Percentiles rank a stretch among this genome's conserved stretches.
Evolutionary conservation across 2,329 filamentous ascomycete species (phyloP).

Genomic region (Verticillium klebahnii): DNA sequence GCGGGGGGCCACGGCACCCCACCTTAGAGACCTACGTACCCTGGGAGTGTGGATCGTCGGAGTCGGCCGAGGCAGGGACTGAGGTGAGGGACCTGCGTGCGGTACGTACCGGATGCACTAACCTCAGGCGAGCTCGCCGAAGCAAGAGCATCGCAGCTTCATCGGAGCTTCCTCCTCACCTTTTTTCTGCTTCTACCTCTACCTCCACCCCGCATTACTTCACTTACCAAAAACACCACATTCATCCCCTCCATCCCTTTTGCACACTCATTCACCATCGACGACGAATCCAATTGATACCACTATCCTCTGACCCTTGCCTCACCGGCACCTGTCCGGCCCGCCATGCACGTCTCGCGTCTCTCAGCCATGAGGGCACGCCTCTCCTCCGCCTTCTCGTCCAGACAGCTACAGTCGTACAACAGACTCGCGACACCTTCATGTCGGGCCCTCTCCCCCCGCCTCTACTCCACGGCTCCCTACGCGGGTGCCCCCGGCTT

Average conservation of each 20-base stretch:
- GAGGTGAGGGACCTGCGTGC: not conserved
- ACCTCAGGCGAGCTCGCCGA: not conserved
- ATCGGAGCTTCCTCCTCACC: not conserved
- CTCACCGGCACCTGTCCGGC: not conserved
- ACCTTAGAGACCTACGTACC: not conserved
- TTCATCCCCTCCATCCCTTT: not conserved
- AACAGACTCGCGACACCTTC: not conserved
- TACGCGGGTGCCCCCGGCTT: constrained; percentile 21
- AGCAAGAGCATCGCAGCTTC: not conserved
- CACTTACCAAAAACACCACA: too few species aligned
- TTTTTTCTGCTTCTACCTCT: not conserved
- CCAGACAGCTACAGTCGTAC: not conserved
- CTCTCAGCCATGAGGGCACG: not conserved
- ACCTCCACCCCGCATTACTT: too few species aligned
- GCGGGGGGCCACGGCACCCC: not conserved
- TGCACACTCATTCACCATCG: not conserved
- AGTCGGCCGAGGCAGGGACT: not conserved
- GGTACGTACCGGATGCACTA: not conserved
- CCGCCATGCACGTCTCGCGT: not conserved
- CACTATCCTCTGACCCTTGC: not conserved
- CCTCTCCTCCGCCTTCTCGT: not conserved
- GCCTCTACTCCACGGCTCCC: constrained; percentile 2
- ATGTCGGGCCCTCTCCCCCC: not conserved
- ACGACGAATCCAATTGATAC: not conserved
- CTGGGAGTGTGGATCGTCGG: not conserved